Evolutionary conservation across 345 rosid species (phyloP), one percentile per base, ranked within the genome.

Genomic region (Gossypium turneri): DNA sequence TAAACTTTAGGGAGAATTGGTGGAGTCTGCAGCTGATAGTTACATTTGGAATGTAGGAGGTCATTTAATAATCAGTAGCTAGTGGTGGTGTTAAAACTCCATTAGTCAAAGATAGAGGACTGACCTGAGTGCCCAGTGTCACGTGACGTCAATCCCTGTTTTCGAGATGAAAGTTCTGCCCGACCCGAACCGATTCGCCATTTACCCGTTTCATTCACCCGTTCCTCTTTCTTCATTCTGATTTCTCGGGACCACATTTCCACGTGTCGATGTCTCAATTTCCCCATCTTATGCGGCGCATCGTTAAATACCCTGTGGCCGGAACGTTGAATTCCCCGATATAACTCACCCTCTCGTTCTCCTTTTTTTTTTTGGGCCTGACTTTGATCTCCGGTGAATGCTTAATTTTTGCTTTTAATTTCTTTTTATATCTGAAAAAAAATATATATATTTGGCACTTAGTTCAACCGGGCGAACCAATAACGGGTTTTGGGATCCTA

Each of bases 201-300:
- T 0, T 29, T 6, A 29, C 55, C 6, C 13, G 13, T 11, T 34
- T 63, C 50, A 20, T 19, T 58, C 50, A 25, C 63, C 66, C n/a
- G 59, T 56, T 53, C 66, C 62, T 44, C 79, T 77, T 64, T 76
- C 41, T 12, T 70, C 41, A 20, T 48, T 29, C 59, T 2, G n/a
- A 17, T 52, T 72, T 7, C 0, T 0, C 2, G 71, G 83, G 65
- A 20, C 81, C 71, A 48, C 9, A 22, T 0, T 0, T 53, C 79
- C 81, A 86, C 81, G 82, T 75, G 82, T 75, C 70, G 7, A 1
- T 2, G 43, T 60, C 65, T 8, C 44, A 59, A 48, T 48, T 48
- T 48, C 56, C 1, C 76, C 74, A n/a, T 24, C 16, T 63, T 78
- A 76, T 72, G 91, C 85, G 86, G 89, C 85, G 81, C 63, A 73